Evolutionary conservation across 805 yeast genomes (phyloP).

Genomic region (Candida easanensis): DNA sequence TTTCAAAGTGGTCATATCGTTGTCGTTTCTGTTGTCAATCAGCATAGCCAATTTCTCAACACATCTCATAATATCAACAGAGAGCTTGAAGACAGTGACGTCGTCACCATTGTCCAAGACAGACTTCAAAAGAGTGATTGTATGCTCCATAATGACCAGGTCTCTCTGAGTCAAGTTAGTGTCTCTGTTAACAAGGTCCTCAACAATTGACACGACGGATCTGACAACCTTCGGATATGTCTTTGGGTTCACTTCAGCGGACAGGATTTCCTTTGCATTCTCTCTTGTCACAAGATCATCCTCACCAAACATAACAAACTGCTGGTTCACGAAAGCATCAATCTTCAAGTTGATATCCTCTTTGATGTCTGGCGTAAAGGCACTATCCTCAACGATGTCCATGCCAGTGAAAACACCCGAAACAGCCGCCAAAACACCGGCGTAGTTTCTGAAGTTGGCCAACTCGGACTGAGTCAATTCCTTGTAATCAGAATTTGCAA

Average conservation of each 20-base stretch:
- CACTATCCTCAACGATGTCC: conserved; percentile 17
- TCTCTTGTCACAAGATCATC: conserved; percentile 59
- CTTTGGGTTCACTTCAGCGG: conserved; percentile 60
- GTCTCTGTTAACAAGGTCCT: conserved; percentile 27
- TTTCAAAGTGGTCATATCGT: conserved; percentile 25
- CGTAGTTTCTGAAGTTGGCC: conserved; percentile 57
- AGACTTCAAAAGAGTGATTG: conserved; percentile 43
- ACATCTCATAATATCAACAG: conserved; percentile 31
- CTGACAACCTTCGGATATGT: conserved; percentile 48
- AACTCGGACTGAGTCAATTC: conserved; percentile 35
- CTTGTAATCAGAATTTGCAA: conserved; percentile 23
- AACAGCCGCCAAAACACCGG: conserved; percentile 70
- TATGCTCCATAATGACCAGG: conserved; percentile 45
- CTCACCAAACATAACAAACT: conserved; percentile 46
- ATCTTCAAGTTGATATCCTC: conserved; percentile 35
- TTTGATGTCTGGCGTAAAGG: conserved; percentile 22
- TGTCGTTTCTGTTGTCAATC: conserved; percentile 14
- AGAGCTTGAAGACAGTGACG: conserved; percentile 30
- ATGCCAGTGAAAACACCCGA: conserved; percentile 56
- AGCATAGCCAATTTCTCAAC: conserved; percentile 19
- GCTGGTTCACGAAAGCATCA: conserved; percentile 48
- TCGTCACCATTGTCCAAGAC: conserved; percentile 34
- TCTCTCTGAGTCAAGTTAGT: conserved; percentile 27
- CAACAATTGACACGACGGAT: conserved; percentile 39
- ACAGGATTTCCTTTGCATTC: conserved; percentile 66